These are phyloP conservation scores for Acanthamoeba healyi DNA, from an alignment of 208 protist genomes.

Conservation along the genomic window DNA sequence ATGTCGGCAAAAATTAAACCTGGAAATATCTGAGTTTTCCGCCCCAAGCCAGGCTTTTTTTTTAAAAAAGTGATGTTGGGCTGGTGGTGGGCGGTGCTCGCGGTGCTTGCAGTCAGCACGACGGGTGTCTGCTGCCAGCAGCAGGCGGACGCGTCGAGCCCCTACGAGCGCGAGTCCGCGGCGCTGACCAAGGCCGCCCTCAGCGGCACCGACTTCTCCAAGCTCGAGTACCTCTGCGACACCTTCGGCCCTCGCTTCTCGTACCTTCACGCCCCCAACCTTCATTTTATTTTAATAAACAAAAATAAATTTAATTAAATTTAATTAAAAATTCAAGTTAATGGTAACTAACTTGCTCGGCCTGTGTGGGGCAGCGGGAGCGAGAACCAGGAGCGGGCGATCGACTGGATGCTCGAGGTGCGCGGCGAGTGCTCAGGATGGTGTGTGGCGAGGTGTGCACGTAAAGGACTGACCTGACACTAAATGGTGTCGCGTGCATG, in stretches of 20 bases:
- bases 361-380: constrained; percentile 5
- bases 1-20: too few relatives aligned
- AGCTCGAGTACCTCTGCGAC: constrained; percentile 70
- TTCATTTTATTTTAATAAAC: background rate
- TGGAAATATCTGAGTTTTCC: too few relatives aligned
- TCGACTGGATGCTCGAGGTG: constrained; percentile 69
- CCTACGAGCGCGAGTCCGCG: background rate
- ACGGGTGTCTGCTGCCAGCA: too few relatives aligned
- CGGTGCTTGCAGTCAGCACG: too few relatives aligned
- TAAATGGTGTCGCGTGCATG: background rate
- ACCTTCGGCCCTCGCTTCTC: constrained; percentile 62
- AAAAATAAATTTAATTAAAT: background rate
- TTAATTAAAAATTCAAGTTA: background rate
- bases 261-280: too few relatives aligned
- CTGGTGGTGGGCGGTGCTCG: too few relatives aligned
- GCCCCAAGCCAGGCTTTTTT: too few relatives aligned
- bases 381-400: background rate
- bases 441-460: background rate
- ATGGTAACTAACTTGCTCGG: too few relatives aligned
- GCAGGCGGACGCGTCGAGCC: too few relatives aligned
- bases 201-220: constrained; percentile 15
- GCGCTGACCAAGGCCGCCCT: constrained; percentile 20
- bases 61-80: too few relatives aligned
- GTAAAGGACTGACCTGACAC: background rate
- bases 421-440: background rate